phyloP scores from a whole-genome alignment of 441 rosid species.

The Adansonia grandidieri region DNA sequence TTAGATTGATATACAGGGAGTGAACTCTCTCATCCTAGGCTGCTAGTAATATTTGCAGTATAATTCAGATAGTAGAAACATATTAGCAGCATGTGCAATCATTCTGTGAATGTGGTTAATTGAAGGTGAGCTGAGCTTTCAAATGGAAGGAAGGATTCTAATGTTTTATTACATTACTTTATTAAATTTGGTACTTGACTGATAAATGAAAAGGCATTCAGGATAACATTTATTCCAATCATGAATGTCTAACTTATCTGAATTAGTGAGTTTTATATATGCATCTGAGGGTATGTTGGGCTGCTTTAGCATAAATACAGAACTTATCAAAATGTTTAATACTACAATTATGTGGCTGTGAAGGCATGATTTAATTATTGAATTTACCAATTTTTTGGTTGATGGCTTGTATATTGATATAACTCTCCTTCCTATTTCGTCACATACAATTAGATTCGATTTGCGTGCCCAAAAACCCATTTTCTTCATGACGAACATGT shows the following conservation, averaged over 20 bases:
- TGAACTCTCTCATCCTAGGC: neutral
- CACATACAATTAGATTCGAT: neutral
- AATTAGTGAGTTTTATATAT: neutral
- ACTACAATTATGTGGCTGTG: neutral
- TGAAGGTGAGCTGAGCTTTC: neutral
- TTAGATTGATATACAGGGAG: neutral
- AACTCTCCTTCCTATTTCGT: neutral
- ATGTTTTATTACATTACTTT: neutral
- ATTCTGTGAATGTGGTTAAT: neutral
- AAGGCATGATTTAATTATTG: neutral
- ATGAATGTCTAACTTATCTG: conserved; percentile 5
- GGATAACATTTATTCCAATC: neutral
- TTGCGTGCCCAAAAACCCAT: neutral
- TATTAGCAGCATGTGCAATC: neutral
- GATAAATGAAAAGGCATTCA: neutral
- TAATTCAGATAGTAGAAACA: neutral
- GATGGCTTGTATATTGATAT: neutral
- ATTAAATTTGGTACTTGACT: neutral
- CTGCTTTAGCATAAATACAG: neutral
- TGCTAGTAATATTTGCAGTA: neutral
- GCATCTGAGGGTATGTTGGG: neutral
- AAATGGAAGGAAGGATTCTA: neutral
- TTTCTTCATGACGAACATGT: neutral
- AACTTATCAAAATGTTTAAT: neutral
- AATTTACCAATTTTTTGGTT: neutral